Evolutionary conservation across 1,284 basidiomycete genomes (phyloP), one percentile per base, ranked within the genome.

Genomic region (Ceratobasidium sp.): DNA sequence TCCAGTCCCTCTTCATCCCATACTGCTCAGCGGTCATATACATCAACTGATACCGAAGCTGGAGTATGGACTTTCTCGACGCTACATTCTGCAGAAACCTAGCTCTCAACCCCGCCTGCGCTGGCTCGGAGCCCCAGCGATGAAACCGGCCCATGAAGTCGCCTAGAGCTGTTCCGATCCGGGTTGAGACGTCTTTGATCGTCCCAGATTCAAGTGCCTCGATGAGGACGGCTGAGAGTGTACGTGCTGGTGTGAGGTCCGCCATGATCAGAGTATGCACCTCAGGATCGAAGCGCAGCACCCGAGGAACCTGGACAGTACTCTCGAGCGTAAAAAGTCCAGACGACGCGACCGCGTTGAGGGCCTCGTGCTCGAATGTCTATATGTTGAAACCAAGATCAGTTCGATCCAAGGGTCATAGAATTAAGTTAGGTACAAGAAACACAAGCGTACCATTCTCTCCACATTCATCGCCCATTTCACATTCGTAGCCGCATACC

Each of bases 111-210:
- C 5, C 44, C 12, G 23, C 72, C n/a, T 76, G 73, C 13, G n/a
- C 72, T 6, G 72, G 72, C 33, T 40, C 2, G 1, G 49, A 23
- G 6, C 46, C 13, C 73, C 73, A 76, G 6, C 23, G 42, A n/a
- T 76, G 73, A 28, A 76, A 76, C 40, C 63, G 44, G n/a, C 73
- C 73, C 63, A 67, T 66, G 15, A 76, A 76, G 56, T 76, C 73
- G 1, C 73, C 73, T 5, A 76, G 33, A 23, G 63, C 73, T 1
- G 44, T 20, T 5, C 73, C 73, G 1, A 68, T 23, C 46, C 18
- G 44, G 2, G 46, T 23, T 26, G 66, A 68, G 13, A 76, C 53
- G n/a, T 40, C 3, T 26, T 49, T 10, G 40, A 56, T 61, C 42
- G 53, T 64, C 7, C 70, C 58, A 18, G 26, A 5, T 26, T 64